A percentile compares a stretch with the other conserved stretches of the same genome.
Conservation (phyloP, 495 filamentous ascomycete species). For the Lichina pygmaea region DNA sequence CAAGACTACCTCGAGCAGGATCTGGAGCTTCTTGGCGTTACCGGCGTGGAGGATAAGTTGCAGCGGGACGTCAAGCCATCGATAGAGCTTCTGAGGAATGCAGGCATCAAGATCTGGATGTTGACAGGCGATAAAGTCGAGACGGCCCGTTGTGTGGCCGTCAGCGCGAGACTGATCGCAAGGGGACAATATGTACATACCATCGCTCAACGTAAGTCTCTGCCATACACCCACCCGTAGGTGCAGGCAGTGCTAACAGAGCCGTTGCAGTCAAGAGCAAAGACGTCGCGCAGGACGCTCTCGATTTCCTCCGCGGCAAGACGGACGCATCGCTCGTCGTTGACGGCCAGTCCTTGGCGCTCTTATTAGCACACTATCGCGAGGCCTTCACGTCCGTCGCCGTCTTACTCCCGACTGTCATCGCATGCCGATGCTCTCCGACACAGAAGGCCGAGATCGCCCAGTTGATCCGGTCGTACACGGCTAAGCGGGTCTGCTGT, state of each 20-base stretch:
- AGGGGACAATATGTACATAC: conserved; percentile 91
- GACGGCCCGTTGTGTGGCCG: conserved; percentile 87
- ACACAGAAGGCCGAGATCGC: conserved; percentile 94
- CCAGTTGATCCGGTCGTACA: conserved; percentile 68
- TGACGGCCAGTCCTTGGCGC: conserved; percentile 66
- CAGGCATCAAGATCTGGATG: conserved; percentile 99
- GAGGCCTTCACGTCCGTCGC: conserved; percentile 69
- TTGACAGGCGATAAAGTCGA: conserved; percentile 97
- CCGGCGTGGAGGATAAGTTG: conserved; percentile 90
- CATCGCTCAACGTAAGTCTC: conserved; percentile 35
- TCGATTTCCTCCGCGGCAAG: conserved; percentile 72
- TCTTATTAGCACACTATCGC: conserved; percentile 61
- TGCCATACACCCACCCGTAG: neutral
- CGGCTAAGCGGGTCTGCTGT: conserved; percentile 79
- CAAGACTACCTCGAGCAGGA: conserved; percentile 63
- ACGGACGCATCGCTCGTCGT: conserved; percentile 76
- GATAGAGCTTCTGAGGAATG: conserved; percentile 82
- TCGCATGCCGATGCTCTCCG: conserved; percentile 91
- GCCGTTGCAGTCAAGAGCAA: conserved; percentile 27
- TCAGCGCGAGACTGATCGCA: conserved; percentile 81
- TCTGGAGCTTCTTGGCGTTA: conserved; percentile 80
- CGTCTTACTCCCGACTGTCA: conserved; percentile 68
- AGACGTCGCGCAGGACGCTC: conserved; percentile 53
- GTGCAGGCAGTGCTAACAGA: neutral
- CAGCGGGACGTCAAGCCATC: conserved; percentile 88